These are phyloP conservation scores for Cladosporium oxysporum DNA, from an alignment of 2,329 filamentous ascomycete genomes.

Conservation along the genomic window DNA sequence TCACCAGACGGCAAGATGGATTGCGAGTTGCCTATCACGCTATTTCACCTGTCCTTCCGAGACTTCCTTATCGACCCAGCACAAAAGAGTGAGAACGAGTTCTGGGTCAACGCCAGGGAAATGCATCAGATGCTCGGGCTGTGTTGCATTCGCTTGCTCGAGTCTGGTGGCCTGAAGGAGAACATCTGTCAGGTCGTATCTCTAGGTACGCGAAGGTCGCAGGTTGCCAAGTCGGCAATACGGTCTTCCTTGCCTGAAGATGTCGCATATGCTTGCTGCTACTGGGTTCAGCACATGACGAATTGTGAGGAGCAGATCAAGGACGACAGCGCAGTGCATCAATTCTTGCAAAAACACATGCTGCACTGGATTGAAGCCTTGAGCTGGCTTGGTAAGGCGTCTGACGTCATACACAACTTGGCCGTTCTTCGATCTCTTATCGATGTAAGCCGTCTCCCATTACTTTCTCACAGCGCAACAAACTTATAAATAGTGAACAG, in stretches of 20 bases:
- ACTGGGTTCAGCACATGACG: neutral
- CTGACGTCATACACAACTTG: neutral
- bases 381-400: neutral
- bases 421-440: neutral
- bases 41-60: neutral
- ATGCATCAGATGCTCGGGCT: neutral
- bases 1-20: neutral
- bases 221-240: neutral
- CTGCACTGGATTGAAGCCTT: neutral
- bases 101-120: constrained; percentile 25
- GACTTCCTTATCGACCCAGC: constrained; percentile 1
- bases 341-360: neutral
- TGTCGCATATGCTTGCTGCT: neutral
- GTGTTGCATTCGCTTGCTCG: neutral
- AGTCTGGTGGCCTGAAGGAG: neutral
- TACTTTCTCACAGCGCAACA: too few species aligned
- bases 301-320: neutral
- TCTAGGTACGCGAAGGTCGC: neutral
- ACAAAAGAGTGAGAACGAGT: neutral
- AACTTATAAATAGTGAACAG: too few species aligned
- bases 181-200: neutral
- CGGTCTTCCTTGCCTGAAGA: neutral
- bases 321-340: neutral
- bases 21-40: neutral
- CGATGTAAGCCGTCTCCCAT: too few species aligned